These are phyloP conservation scores for Lactarius vividus DNA, from an alignment of 768 basidiomycete species.

Conservation along the genomic window DNA sequence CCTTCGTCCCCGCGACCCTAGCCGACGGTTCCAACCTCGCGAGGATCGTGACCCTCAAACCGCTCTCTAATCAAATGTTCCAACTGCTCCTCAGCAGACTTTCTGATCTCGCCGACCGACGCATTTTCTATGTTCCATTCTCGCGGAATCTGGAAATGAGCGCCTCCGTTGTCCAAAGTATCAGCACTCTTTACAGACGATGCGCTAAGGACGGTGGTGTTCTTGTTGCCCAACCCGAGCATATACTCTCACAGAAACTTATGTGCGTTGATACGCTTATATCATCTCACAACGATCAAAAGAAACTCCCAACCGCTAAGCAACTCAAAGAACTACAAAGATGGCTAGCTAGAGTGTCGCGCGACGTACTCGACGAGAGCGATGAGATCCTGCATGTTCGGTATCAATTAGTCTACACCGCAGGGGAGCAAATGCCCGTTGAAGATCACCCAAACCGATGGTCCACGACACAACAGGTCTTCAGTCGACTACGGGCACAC, in stretches of 20 bases:
- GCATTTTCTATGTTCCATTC: constrained; percentile 50
- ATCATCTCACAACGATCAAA: constrained; percentile 21
- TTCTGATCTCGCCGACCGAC: constrained; percentile 44
- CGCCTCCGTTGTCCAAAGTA: constrained; percentile 25
- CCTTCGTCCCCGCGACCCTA: constrained; percentile 40
- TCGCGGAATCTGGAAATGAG: constrained; percentile 39
- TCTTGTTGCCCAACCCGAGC: constrained; percentile 51
- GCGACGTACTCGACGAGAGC: constrained; percentile 24
- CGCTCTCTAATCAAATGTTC: constrained; percentile 48
- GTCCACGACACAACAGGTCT: constrained; percentile 40
- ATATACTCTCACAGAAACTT: constrained; percentile 50
- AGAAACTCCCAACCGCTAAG: background rate
- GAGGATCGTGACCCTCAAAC: constrained; percentile 49
- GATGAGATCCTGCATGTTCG: constrained; percentile 43
- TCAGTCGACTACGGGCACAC: constrained; percentile 35
- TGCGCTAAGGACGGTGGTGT: constrained; percentile 43
- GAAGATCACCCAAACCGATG: constrained; percentile 46
- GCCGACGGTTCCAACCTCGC: constrained; percentile 45
- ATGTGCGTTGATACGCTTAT: constrained; percentile 40
- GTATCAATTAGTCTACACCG: constrained; percentile 49
- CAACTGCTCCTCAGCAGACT: constrained; percentile 44
- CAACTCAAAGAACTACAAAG: background rate
- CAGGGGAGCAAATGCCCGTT: constrained; percentile 38
- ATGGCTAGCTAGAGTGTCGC: constrained; percentile 5
- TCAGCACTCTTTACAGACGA: constrained; percentile 37